Evolutionary conservation across 805 yeast genomes (phyloP).

Genomic region (Wickerhamomyces subpelliculosus): DNA sequence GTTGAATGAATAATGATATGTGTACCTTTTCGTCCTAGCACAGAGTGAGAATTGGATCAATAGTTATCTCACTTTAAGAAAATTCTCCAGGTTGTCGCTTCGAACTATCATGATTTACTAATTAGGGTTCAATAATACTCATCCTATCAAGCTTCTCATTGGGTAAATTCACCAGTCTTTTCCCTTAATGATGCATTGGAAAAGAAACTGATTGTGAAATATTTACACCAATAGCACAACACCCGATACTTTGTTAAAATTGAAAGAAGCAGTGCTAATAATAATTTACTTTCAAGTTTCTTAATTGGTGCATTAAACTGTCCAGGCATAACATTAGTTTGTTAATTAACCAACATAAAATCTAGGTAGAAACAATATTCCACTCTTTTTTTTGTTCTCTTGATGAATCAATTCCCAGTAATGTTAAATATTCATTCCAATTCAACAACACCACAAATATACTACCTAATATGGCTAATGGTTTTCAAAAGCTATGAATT

Average conservation of each 20-base stretch:
- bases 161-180: constrained; percentile 1
- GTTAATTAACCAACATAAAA: constrained; percentile 29
- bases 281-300: constrained; percentile 37
- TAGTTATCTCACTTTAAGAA: too few species aligned
- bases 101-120: too few species aligned
- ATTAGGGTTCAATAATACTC: too few species aligned
- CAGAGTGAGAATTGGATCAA: too few species aligned
- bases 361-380: constrained; percentile 31
- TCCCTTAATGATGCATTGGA: constrained; percentile 22
- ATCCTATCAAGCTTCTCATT: too few species aligned
- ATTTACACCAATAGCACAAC: constrained; percentile 33
- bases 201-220: constrained; percentile 33
- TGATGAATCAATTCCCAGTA: constrained; percentile 26
- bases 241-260: constrained; percentile 35
- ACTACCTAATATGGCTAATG: constrained; percentile 26
- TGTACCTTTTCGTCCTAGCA: too few species aligned
- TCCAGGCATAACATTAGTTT: constrained; percentile 24
- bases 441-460: constrained; percentile 26
- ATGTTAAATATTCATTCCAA: constrained; percentile 26
- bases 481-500: constrained; percentile 26
- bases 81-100: too few species aligned
- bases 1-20: too few species aligned
- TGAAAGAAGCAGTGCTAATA: constrained; percentile 37
- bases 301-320: constrained; percentile 41
- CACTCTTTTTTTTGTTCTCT: constrained; percentile 24